Conservation (phyloP, 345 rosid species). For the Brassica nigra region DNA sequence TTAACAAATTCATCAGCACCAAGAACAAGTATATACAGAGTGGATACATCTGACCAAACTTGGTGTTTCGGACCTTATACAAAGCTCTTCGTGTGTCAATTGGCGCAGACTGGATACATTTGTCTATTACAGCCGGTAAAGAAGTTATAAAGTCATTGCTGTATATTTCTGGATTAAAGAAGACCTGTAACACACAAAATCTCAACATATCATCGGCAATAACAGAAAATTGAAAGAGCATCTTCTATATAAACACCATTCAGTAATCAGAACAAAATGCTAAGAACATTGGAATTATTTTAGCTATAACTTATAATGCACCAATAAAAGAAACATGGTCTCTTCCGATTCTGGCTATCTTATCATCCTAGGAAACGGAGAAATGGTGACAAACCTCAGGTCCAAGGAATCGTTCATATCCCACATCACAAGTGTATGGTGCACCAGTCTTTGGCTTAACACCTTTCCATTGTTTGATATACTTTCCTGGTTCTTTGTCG, state of each 20-base stretch:
- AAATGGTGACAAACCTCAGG: constrained; percentile 76
- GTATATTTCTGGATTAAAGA: constrained; percentile 94
- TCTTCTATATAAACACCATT: neutral
- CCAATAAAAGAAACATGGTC: neutral
- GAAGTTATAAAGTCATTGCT: constrained; percentile 73
- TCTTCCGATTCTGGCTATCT: neutral
- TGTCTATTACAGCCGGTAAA: constrained; percentile 87
- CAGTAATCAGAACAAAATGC: neutral
- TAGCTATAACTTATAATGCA: neutral
- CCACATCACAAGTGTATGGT: constrained; percentile 92
- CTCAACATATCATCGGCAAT: constrained; percentile 1
- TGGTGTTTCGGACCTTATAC: constrained; percentile 64
- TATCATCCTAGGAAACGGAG: neutral
- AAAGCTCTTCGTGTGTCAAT: constrained; percentile 98
- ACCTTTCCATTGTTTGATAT: constrained; percentile 86
- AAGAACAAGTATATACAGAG: neutral
- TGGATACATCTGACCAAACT: neutral
- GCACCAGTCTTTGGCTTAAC: constrained; percentile 97
- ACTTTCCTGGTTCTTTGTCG: constrained; percentile 88
- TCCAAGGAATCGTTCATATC: constrained; percentile 96
- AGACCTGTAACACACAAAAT: constrained; percentile 54
- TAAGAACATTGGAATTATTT: neutral
- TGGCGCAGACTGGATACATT: constrained; percentile 97
- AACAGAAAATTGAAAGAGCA: neutral
- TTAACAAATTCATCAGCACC: constrained; percentile 27